Evolutionary conservation across 2,329 filamentous ascomycete genomes (phyloP), one percentile per base, ranked within the genome.

Genomic region (Aspergillus hortae): DNA sequence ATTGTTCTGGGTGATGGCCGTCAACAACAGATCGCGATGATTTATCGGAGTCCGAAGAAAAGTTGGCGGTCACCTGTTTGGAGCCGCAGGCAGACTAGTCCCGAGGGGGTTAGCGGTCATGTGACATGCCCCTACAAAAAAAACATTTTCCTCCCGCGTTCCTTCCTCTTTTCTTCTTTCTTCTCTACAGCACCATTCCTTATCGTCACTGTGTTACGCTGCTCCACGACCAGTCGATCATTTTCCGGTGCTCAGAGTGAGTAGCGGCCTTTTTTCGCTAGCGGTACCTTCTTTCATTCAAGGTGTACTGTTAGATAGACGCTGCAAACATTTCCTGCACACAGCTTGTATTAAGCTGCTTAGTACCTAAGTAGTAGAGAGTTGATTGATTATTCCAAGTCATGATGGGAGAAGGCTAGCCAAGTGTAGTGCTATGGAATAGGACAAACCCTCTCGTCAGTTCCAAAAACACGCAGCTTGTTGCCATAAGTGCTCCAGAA

Each of bases 291-390:
- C 83, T 76, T 75, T 53, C 58, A 54, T 58, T 68, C 84, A 90
- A 89, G 87, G 88, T 81, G 83, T 86, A 85, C 87, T 81, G 90
- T 92, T 96, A 95, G 91, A 96, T 96, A 95, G 91, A 83, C 84
- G 84, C 85, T 90, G 90, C 87, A 80, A 73, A 95, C 89, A 96
- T 65, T 54, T 32, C 35, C 15, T 30, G 10, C 45, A 48, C 10
- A 9, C 32, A 14, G 35, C 6, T 38, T 38, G 35, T 30, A 30
- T 30, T 30, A 9, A 30, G 10, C 10, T 30, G 27, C 10, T 9
- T 30, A 9, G 27, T 10, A 10, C 11, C 9, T 11, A 23, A 23
- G 27, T 11, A 30, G 7, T 30, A 30, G 9, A 4, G 7, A 10
- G 9, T 9, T 10, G 9, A 6, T 30, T 10, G 27, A 7, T 30